These are phyloP conservation scores for Whalleya microplaca DNA, from an alignment of 2,329 filamentous ascomycete genomes.

Conservation along the genomic window DNA sequence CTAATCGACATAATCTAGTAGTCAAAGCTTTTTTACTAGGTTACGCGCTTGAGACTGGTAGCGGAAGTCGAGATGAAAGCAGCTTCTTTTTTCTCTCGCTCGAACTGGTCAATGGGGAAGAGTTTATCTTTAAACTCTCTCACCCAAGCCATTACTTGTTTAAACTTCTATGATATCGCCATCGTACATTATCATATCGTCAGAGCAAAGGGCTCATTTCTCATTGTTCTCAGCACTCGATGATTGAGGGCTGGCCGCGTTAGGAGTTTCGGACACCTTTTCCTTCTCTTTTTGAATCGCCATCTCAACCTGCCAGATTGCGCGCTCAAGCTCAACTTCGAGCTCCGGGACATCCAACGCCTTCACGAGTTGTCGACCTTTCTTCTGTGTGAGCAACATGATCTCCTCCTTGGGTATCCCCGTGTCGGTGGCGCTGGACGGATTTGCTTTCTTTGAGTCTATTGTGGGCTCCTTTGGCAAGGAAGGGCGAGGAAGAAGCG, in stretches of 20 bases:
- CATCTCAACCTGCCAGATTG: conserved; percentile 72
- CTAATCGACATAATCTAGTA: conserved; percentile 1
- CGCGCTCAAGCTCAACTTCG: conserved; percentile 73
- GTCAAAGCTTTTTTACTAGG: not conserved
- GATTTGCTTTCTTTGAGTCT: conserved; percentile 24
- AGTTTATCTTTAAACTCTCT: conserved; percentile 8
- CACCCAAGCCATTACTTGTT: conserved; percentile 6
- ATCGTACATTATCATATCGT: conserved; percentile 18
- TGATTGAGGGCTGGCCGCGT: conserved; percentile 9
- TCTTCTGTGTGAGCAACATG: conserved; percentile 54
- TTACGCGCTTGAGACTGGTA: not conserved
- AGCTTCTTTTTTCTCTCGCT: conserved; percentile 6
- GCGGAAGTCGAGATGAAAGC: conserved; percentile 3
- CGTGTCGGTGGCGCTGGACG: conserved; percentile 16
- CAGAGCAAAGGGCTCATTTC: conserved; percentile 9
- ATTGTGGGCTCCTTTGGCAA: conserved; percentile 34
- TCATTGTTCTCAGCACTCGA: conserved; percentile 15
- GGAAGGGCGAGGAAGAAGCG: conserved; percentile 30
- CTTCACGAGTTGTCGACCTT: conserved; percentile 62
- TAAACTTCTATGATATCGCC: conserved; percentile 19
- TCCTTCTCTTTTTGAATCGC: conserved; percentile 44
- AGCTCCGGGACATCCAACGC: conserved; percentile 71
- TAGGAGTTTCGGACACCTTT: conserved; percentile 24
- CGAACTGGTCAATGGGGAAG: conserved; percentile 13
- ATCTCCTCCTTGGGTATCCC: conserved; percentile 42